Base-by-base conservation (phyloP, 805 yeast species). In the Yamadazyma phyllophila region DNA sequence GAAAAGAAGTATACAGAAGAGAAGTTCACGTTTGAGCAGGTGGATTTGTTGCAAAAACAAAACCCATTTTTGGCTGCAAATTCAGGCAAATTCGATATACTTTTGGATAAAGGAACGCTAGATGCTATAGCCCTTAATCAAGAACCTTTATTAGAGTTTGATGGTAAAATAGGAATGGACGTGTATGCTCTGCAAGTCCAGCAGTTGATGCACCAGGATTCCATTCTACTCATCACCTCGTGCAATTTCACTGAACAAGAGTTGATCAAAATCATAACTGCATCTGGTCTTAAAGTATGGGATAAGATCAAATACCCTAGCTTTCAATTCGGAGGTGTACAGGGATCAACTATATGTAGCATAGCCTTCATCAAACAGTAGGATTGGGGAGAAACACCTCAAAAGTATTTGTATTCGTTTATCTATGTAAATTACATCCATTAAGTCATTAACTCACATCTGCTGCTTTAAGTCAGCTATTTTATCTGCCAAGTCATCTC, bases 111-210 rank as follows among this genome's bases (percentile, higher is more conserved):
- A 62, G 99, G 99, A 7, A 94, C 99, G 0, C 67, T 94, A 16
- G 99, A 94, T 67, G 99, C 99, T 4, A 92, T 94, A 50, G 97
- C 97, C 0, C 73, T 94, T 37, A 88, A 88, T 61, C 85, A 84
- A 16, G 69, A 62, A 7, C 67, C 69, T 1, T 33, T 71, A 9
- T 53, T 69, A 1, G 74, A 65, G 15, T 78, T 77, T 47, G 74
- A 65, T 7, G 73, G 70, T 7, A 67, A 71, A 46, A 73, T 77
- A 13, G 76, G 78, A 7, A 60, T 77, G 46, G 81, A 83, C 24
- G 68, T 80, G 12, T 92, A 94, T 57, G 81, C 90, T 0, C 51
- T 54, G 0, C 82, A 79, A 30, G 82, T 88, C 15, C 69, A 71
- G 38, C 74, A 76, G 45, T 54, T 88, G 43, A 66, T 94, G 64